Evolutionary conservation across 768 basidiomycete genomes (phyloP).

Genomic region (Russula olivacea): DNA sequence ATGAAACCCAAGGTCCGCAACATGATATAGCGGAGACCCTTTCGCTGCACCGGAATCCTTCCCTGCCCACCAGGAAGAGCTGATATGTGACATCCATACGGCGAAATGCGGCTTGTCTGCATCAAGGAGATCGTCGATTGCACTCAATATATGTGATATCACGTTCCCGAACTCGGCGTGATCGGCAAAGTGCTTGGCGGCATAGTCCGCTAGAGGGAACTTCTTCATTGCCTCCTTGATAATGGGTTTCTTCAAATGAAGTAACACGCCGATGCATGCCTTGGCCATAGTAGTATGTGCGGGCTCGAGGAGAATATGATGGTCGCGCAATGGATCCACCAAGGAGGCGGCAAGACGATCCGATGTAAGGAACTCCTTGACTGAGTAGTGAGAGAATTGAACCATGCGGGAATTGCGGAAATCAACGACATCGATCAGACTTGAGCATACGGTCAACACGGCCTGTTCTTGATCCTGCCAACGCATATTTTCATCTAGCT

Average conservation of each 20-base stretch:
- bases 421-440: background rate
- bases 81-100: background rate
- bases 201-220: background rate
- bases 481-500: background rate
- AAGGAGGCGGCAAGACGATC: background rate
- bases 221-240: background rate
- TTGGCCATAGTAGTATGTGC: background rate
- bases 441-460: background rate
- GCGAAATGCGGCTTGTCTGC: background rate
- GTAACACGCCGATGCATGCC: background rate
- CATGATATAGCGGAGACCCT: background rate
- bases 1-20: background rate
- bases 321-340: background rate
- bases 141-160: background rate
- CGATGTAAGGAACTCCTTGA: background rate
- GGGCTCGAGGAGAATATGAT: background rate
- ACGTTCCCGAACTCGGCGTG: background rate
- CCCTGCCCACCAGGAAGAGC: background rate
- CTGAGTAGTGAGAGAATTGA: background rate
- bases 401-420: background rate
- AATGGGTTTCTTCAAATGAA: background rate
- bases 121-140: background rate
- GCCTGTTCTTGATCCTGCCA: slow-evolving; percentile 1
- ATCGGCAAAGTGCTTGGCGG: background rate
- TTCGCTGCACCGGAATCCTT: background rate